phyloP scores from a whole-genome alignment of 768 basidiomycete species.

The Lactifluus piperatus region DNA sequence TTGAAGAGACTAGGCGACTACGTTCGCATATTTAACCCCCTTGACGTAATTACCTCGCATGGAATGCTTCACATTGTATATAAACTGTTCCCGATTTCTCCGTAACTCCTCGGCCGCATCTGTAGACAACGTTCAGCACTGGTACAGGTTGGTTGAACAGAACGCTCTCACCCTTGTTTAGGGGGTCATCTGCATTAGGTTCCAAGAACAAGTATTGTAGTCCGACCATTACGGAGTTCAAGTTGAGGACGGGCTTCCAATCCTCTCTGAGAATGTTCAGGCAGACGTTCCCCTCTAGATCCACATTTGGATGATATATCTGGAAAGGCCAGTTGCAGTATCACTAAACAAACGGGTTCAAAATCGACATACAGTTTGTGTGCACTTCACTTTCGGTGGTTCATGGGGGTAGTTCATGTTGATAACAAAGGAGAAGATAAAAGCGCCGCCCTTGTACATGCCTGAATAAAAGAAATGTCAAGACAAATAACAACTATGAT shows the following conservation, averaged over 20 bases:
- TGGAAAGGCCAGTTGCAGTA: conserved; percentile 26
- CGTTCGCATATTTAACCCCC: conserved; percentile 72
- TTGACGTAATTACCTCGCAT: conserved; percentile 79
- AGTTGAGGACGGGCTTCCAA: conserved; percentile 98
- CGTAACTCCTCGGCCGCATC: conserved; percentile 95
- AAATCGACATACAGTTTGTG: conserved; percentile 61
- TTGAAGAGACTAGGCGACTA: conserved; percentile 37
- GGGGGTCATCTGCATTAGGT: conserved; percentile 95
- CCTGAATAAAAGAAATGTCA: conserved; percentile 38
- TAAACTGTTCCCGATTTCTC: conserved; percentile 77
- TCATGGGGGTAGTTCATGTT: conserved; percentile 99
- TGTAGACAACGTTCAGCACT: conserved; percentile 29
- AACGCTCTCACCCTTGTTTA: conserved; percentile 86
- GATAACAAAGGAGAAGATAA: conserved; percentile 91
- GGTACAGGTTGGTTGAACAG: neutral
- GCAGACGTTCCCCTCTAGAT: conserved; percentile 97
- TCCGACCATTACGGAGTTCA: conserved; percentile 98
- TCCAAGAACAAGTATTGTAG: conserved; percentile 97
- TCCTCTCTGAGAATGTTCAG: conserved; percentile 97
- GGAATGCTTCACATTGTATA: conserved; percentile 75
- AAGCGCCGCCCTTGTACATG: conserved; percentile 96
- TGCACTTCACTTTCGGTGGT: conserved; percentile 98
- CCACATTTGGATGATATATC: conserved; percentile 99
- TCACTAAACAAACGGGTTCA: neutral
- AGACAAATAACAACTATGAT: neutral